These are phyloP conservation scores for Eimeria nieschulzi DNA, from an alignment of 169 alveolate genomes.

Conservation along the genomic window DNA sequence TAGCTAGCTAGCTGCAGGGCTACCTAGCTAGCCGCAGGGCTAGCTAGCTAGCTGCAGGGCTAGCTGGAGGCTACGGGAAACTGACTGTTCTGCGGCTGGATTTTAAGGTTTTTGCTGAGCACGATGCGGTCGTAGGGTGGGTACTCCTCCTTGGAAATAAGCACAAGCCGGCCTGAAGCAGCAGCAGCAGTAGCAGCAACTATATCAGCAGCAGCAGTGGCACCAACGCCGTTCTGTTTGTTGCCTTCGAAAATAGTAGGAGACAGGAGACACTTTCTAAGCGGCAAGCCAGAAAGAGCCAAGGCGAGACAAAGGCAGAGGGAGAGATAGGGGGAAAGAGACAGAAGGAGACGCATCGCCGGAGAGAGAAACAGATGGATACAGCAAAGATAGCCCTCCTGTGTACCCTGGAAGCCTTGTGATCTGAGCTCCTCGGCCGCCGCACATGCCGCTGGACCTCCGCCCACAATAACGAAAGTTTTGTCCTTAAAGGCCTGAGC, in stretches of 20 bases:
- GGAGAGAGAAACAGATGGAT: not conserved
- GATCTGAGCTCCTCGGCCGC: constrained; percentile 87
- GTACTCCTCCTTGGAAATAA: constrained; percentile 59
- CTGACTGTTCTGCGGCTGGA: constrained; percentile 47
- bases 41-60: not conserved
- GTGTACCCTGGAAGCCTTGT: constrained; percentile 85
- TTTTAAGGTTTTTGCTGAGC: constrained; percentile 74
- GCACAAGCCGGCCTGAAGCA: constrained; percentile 60
- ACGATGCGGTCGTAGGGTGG: constrained; percentile 77
- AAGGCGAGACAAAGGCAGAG: not conserved
- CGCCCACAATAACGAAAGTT: constrained; percentile 87
- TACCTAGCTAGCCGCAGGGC: not conserved
- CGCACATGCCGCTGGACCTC: constrained; percentile 90
- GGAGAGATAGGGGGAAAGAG: not conserved
- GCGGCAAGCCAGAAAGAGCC: not conserved
- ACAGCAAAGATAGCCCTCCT: not conserved
- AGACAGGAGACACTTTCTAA: too few relatives aligned
- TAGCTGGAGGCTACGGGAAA: not conserved
- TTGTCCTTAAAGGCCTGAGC: constrained; percentile 39
- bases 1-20: not conserved
- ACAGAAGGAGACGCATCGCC: not conserved
- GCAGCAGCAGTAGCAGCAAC: not conserved
- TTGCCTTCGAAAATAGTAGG: not conserved
- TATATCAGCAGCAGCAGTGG: not conserved
- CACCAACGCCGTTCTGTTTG: not conserved